Percentiles rank a stretch among this genome's conserved stretches.
phyloP scores from a whole-genome alignment of 2,329 filamentous ascomycete species.

The Epichloe coenophiala region DNA sequence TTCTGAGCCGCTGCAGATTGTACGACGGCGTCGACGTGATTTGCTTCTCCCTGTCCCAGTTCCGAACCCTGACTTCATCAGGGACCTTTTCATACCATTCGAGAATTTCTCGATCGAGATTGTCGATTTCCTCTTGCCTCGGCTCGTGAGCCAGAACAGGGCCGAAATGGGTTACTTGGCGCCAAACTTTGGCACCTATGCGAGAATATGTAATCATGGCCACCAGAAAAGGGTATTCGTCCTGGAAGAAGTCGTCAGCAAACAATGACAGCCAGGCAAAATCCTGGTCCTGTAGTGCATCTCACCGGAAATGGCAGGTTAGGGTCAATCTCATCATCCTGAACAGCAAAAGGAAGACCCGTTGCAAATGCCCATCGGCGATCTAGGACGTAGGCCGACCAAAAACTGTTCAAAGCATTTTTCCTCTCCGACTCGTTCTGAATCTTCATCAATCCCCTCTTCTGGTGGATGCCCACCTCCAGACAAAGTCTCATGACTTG shows the following conservation, averaged over 20 bases:
- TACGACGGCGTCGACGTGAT: constrained; percentile 46
- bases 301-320: constrained; percentile 66
- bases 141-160: constrained; percentile 46
- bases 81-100: constrained; percentile 75
- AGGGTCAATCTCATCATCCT: constrained; percentile 76
- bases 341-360: constrained; percentile 71
- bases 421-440: constrained; percentile 53
- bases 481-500: constrained; percentile 67
- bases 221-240: constrained; percentile 55
- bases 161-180: constrained; percentile 58
- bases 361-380: constrained; percentile 83
- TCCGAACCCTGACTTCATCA: constrained; percentile 43
- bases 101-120: constrained; percentile 69
- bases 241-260: constrained; percentile 15
- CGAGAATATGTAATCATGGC: constrained; percentile 77
- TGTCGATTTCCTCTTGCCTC: constrained; percentile 61
- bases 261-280: background rate
- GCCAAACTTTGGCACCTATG: constrained; percentile 79
- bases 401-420: constrained; percentile 62
- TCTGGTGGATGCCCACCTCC: constrained; percentile 71
- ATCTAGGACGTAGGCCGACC: constrained; percentile 77
- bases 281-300: constrained; percentile 2
- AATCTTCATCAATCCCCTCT: constrained; percentile 58
- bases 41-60: constrained; percentile 40
- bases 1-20: constrained; percentile 58